A percentile compares a stretch with the other conserved stretches of the same genome.
phyloP scores from a whole-genome alignment of 2,329 filamentous ascomycete genomes.

The Xenoacremonium recifei region DNA sequence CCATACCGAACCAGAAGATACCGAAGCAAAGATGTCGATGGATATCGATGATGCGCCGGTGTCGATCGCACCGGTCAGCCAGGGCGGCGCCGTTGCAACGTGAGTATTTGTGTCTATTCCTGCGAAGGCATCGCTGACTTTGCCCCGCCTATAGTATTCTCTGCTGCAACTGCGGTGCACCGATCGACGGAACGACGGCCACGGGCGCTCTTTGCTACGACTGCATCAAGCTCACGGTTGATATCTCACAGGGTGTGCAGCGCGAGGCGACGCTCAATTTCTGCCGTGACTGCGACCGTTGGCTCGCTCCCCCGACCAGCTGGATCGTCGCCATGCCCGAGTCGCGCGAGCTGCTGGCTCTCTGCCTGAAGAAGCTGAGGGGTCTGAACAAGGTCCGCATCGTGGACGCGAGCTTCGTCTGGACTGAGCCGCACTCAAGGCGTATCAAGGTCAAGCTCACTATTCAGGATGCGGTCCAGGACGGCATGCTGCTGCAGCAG shows the following conservation, averaged over 20 bases:
- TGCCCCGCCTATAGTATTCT: conserved; percentile 60
- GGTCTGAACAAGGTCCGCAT: conserved; percentile 89
- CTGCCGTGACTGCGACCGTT: conserved; percentile 92
- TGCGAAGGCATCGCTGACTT: conserved; percentile 9
- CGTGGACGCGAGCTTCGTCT: conserved; percentile 94
- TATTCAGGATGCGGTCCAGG: conserved; percentile 69
- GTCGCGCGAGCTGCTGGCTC: conserved; percentile 85
- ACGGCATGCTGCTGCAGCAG: conserved; percentile 76
- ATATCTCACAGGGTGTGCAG: conserved; percentile 89
- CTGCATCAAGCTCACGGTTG: conserved; percentile 91
- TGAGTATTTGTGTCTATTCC: conserved; percentile 25
- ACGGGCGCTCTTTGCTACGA: conserved; percentile 91
- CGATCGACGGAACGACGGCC: conserved; percentile 86
- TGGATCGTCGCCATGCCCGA: conserved; percentile 86
- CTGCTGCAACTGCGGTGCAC: conserved; percentile 95
- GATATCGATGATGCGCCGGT: conserved; percentile 43
- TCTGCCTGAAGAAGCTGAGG: conserved; percentile 85
- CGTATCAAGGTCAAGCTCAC: conserved; percentile 94
- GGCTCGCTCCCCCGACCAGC: conserved; percentile 80
- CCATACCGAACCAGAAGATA: conserved; percentile 14
- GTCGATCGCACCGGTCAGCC: conserved; percentile 31
- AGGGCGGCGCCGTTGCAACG: conserved; percentile 38
- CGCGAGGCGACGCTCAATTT: conserved; percentile 87
- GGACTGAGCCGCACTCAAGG: conserved; percentile 96
- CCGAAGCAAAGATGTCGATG: conserved; percentile 37